These are phyloP conservation scores for Brassica hybrid DNA, from an alignment of 441 rosid genomes.

Conservation along the genomic window DNA sequence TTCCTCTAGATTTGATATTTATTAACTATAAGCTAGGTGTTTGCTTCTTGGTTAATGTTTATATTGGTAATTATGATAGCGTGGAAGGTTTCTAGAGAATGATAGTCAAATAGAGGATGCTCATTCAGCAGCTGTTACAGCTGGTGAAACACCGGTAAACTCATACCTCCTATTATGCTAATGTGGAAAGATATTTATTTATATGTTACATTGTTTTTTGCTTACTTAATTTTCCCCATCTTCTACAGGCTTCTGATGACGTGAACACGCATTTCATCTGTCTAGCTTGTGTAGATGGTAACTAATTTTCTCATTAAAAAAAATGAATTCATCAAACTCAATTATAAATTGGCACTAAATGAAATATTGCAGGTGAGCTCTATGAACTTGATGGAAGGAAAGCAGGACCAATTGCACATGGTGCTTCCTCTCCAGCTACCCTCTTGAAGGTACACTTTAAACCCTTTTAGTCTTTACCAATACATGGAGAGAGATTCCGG, in stretches of 20 bases:
- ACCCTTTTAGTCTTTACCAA: background rate
- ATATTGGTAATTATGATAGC: slow-evolving; percentile 42
- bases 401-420: slow-evolving; percentile 75
- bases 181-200: slow-evolving; percentile 1
- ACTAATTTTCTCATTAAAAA: too few species aligned
- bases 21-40: background rate
- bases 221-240: background rate
- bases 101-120: slow-evolving; percentile 86
- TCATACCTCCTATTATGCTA: background rate
- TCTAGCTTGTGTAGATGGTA: slow-evolving; percentile 85
- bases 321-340: background rate
- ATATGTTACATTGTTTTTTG: background rate
- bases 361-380: slow-evolving; percentile 57
- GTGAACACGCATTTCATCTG: slow-evolving; percentile 84
- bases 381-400: slow-evolving; percentile 96
- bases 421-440: slow-evolving; percentile 69
- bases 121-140: slow-evolving; percentile 81
- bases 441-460: slow-evolving; percentile 62
- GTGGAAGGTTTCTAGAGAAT: slow-evolving; percentile 78
- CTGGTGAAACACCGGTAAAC: slow-evolving; percentile 82
- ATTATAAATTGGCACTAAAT: background rate
- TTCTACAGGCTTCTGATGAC: slow-evolving; percentile 63
- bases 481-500: background rate
- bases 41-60: background rate
- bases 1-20: background rate